Percentiles rank a stretch among this genome's conserved stretches.
Conservation (phyloP, 257 asterid species). For the Capsicum chinense region DNA sequence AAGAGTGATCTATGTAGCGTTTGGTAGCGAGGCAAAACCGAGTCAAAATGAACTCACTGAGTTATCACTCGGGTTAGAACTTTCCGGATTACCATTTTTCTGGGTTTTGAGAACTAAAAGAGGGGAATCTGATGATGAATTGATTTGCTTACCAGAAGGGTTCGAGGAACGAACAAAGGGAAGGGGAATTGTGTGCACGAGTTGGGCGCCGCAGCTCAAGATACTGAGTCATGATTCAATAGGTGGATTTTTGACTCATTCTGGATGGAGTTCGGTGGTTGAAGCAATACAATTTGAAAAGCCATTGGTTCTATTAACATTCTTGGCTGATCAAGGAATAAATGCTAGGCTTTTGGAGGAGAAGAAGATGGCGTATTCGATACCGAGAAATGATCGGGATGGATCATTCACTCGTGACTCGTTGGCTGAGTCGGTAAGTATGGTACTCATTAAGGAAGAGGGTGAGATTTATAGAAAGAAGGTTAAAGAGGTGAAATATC, state of each 20-base stretch:
- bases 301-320: conserved; percentile 42
- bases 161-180: conserved; percentile 40
- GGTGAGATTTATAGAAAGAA: conserved; percentile 35
- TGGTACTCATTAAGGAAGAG: conserved; percentile 31
- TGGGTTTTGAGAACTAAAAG: conserved; percentile 40
- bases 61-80: too few relatives aligned
- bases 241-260: conserved; percentile 50
- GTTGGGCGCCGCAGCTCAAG: conserved; percentile 44
- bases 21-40: too few relatives aligned
- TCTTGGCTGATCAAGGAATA: conserved; percentile 42
- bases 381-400: conserved; percentile 31
- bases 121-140: neutral
- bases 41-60: too few relatives aligned
- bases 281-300: conserved; percentile 38
- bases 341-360: conserved; percentile 41
- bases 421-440: conserved; percentile 32
- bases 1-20: too few relatives aligned
- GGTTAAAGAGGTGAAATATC: neutral
- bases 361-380: conserved; percentile 28
- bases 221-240: conserved; percentile 43
- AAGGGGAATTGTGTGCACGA: conserved; percentile 39
- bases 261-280: conserved; percentile 43
- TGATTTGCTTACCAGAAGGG: conserved; percentile 32
- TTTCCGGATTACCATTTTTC: neutral
- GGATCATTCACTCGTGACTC: conserved; percentile 36